Evolutionary conservation across 2,329 filamentous ascomycete species (phyloP).

Genomic region (Colletotrichum gloeosporioides): DNA sequence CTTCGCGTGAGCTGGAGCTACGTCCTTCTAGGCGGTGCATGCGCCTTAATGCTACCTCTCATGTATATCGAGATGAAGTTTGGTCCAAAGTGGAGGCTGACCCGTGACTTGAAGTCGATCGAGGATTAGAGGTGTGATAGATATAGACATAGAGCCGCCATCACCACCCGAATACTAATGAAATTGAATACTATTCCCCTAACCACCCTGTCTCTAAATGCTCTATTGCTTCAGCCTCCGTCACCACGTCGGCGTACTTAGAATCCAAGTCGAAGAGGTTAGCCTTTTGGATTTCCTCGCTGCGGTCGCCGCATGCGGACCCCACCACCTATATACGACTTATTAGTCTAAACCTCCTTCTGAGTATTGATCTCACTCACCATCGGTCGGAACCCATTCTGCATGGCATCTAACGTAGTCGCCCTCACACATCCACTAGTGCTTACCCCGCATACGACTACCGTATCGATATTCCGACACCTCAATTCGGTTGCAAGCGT

Average conservation of each 20-base stretch:
- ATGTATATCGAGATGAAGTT: constrained; percentile 27
- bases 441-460: not conserved
- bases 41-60: constrained; percentile 20
- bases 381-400: not conserved
- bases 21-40: constrained; percentile 25
- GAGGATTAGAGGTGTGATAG: not conserved
- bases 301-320: not conserved
- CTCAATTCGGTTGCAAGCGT: not conserved
- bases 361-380: not conserved
- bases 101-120: not conserved
- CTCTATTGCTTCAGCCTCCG: not conserved
- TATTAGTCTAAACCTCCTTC: not conserved
- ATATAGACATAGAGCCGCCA: not conserved
- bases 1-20: constrained; percentile 27
- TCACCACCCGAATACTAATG: not conserved
- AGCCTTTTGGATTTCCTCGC: not conserved
- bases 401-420: not conserved
- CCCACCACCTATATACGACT: not conserved
- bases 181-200: not conserved
- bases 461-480: not conserved
- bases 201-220: not conserved
- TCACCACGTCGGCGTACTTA: not conserved
- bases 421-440: not conserved
- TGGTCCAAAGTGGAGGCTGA: constrained; percentile 24
- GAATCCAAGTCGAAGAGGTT: not conserved